Percentiles rank a stretch among this genome's conserved stretches.
Evolutionary conservation across 2,329 filamentous ascomycete genomes (phyloP).

Genomic region (Scedosporium aurantiacum): DNA sequence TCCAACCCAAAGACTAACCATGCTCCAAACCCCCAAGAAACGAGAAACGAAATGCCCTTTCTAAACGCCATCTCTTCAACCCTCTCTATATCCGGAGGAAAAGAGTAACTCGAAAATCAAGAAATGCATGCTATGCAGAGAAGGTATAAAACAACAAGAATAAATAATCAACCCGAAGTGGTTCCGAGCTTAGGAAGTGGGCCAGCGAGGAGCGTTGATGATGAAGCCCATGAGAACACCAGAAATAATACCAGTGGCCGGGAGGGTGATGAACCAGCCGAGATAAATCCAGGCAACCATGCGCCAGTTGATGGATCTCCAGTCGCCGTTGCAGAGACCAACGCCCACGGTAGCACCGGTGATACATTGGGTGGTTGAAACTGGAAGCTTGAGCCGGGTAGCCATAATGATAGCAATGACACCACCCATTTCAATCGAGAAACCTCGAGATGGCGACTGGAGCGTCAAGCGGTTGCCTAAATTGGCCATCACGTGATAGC

Average conservation of each 20-base stretch:
- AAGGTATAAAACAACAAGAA: not conserved
- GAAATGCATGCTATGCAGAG: not conserved
- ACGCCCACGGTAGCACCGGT: conserved; percentile 53
- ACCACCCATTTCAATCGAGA: conserved; percentile 49
- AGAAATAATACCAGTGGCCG: conserved; percentile 42
- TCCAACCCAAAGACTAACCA: not conserved
- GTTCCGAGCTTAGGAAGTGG: not conserved
- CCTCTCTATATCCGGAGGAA: not conserved
- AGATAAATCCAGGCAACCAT: conserved; percentile 49
- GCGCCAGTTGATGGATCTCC: conserved; percentile 50
- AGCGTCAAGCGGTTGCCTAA: conserved; percentile 51
- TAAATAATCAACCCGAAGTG: not conserved
- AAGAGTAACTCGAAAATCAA: not conserved
- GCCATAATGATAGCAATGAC: conserved; percentile 54
- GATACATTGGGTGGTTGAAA: conserved; percentile 56
- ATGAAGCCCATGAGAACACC: conserved; percentile 52
- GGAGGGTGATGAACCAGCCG: conserved; percentile 51
- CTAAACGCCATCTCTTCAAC: not conserved
- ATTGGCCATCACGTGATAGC: conserved; percentile 54
- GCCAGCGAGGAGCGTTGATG: conserved; percentile 46
- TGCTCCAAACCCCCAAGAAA: not conserved
- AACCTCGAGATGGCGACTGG: conserved; percentile 48
- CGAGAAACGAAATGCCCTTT: not conserved
- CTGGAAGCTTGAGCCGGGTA: conserved; percentile 49
- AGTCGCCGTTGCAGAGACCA: conserved; percentile 49